Evolutionary conservation across 2,329 filamentous ascomycete genomes (phyloP).

Genomic region (Alternaria triticina): DNA sequence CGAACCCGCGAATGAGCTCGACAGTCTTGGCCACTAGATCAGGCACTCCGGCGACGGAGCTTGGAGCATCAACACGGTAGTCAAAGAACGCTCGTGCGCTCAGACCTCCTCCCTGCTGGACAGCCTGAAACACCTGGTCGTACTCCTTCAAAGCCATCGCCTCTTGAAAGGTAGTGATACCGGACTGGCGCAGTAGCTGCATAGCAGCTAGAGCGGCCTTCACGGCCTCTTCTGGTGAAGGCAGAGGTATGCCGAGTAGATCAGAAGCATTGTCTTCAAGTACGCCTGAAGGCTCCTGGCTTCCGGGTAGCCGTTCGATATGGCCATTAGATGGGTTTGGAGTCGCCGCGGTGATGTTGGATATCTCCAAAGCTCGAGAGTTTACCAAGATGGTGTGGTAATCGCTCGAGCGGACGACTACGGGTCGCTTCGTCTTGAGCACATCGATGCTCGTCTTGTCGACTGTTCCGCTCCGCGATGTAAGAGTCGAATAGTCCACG

Average conservation of each 20-base stretch:
- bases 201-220: slow-evolving; percentile 1
- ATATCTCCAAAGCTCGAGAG: background rate
- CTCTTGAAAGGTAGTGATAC: slow-evolving; percentile 6
- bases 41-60: background rate
- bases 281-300: slow-evolving; percentile 3
- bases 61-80: slow-evolving; percentile 4
- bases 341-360: slow-evolving; percentile 1
- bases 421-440: background rate
- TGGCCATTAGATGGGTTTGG: background rate
- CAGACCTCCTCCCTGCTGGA: background rate
- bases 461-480: background rate
- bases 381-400: slow-evolving; percentile 2
- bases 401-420: background rate
- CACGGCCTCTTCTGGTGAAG: background rate
- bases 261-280: slow-evolving; percentile 1
- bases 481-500: slow-evolving; percentile 5
- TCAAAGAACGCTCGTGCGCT: slow-evolving; percentile 6
- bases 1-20: background rate
- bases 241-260: background rate
- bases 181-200: background rate
- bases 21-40: slow-evolving; percentile 1
- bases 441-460: background rate
- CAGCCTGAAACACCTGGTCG: background rate
- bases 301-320: slow-evolving; percentile 1
- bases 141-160: background rate